These are phyloP conservation scores for Polyporus tsugae DNA, from an alignment of 1,284 basidiomycete species.

Conservation along the genomic window DNA sequence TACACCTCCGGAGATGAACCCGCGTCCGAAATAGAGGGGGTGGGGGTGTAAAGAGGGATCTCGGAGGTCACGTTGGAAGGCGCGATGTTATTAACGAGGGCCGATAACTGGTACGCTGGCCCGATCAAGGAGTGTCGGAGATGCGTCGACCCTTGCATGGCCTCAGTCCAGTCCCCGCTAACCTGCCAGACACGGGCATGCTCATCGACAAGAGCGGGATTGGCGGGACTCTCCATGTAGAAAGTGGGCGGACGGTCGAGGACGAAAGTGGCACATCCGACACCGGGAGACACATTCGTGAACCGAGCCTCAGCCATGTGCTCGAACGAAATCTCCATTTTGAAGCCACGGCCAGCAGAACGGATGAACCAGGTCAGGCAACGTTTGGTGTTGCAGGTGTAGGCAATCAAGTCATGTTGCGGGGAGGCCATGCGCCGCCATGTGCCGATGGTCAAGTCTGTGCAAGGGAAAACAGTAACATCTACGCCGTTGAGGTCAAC, in stretches of 20 bases:
- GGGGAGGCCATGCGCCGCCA: slow-evolving; percentile 77
- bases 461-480: slow-evolving; percentile 78
- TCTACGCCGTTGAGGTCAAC: slow-evolving; percentile 51
- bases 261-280: slow-evolving; percentile 67
- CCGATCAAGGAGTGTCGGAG: slow-evolving; percentile 74
- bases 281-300: slow-evolving; percentile 59
- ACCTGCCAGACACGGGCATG: slow-evolving; percentile 63
- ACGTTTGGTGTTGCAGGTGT: slow-evolving; percentile 69
- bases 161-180: slow-evolving; percentile 82
- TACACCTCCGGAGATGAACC: slow-evolving; percentile 30
- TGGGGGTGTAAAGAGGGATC: slow-evolving; percentile 44
- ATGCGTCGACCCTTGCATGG: slow-evolving; percentile 70
- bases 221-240: slow-evolving; percentile 60
- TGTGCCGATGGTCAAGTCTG: slow-evolving; percentile 73
- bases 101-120: slow-evolving; percentile 65
- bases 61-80: slow-evolving; percentile 47
- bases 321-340: slow-evolving; percentile 83
- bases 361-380: slow-evolving; percentile 82
- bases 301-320: slow-evolving; percentile 67
- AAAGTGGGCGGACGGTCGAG: slow-evolving; percentile 73
- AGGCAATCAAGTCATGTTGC: slow-evolving; percentile 76
- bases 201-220: slow-evolving; percentile 44
- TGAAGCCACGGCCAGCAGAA: slow-evolving; percentile 75
- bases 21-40: slow-evolving; percentile 33
- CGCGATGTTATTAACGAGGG: slow-evolving; percentile 61